These are phyloP conservation scores for Hypoxylon sp. DNA, from an alignment of 2,329 filamentous ascomycete species.

Conservation along the genomic window DNA sequence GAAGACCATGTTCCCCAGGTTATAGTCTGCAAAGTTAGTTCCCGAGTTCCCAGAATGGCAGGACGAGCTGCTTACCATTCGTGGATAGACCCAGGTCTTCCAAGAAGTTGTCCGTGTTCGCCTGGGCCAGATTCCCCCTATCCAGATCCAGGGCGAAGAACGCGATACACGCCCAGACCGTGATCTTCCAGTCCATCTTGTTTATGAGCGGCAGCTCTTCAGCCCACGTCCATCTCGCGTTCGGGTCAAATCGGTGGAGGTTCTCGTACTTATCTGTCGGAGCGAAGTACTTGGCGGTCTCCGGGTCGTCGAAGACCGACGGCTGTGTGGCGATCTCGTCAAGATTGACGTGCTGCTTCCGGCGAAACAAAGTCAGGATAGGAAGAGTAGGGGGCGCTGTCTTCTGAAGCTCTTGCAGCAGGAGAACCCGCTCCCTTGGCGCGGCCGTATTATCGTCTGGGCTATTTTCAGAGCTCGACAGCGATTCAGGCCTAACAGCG, in stretches of 20 bases:
- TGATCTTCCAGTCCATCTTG: slow-evolving; percentile 60
- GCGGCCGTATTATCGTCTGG: slow-evolving; percentile 9
- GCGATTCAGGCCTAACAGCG: slow-evolving; percentile 21
- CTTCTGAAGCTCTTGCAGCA: slow-evolving; percentile 34
- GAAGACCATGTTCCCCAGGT: slow-evolving; percentile 32
- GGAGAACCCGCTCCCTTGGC: slow-evolving; percentile 21
- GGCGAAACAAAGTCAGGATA: slow-evolving; percentile 37
- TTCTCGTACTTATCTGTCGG: slow-evolving; percentile 44
- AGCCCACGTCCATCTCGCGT: slow-evolving; percentile 44
- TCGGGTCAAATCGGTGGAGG: slow-evolving; percentile 43
- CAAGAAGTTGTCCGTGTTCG: slow-evolving; percentile 47
- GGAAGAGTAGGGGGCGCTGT: slow-evolving; percentile 37
- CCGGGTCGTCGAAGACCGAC: slow-evolving; percentile 54
- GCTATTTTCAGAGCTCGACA: slow-evolving; percentile 21
- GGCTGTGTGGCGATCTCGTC: slow-evolving; percentile 51
- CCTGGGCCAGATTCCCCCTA: slow-evolving; percentile 53
- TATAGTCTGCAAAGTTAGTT: slow-evolving; percentile 31
- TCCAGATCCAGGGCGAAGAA: slow-evolving; percentile 62
- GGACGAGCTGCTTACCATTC: slow-evolving; percentile 38
- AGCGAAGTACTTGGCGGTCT: slow-evolving; percentile 49
- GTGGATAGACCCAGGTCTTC: slow-evolving; percentile 46
- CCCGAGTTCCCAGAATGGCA: slow-evolving; percentile 15
- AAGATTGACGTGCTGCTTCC: slow-evolving; percentile 26
- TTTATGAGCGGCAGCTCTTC: slow-evolving; percentile 41
- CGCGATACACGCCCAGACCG: slow-evolving; percentile 60